Conservation (phyloP, 768 basidiomycete species). For the Kwoniella bestiolae region DNA sequence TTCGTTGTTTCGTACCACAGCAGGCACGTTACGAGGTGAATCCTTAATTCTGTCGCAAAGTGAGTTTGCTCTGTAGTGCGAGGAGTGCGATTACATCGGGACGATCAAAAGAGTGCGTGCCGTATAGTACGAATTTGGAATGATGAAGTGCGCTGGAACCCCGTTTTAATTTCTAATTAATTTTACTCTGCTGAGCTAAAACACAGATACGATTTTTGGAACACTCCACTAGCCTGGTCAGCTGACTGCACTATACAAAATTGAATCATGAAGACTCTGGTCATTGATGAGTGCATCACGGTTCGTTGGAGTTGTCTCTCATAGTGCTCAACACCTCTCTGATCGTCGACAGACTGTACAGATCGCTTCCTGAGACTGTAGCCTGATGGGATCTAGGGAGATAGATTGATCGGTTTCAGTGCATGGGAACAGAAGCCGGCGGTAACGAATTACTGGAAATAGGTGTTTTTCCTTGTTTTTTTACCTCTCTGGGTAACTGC, state of each 20-base stretch:
- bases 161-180: not conserved
- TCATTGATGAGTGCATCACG: too few species aligned
- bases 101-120: constrained; percentile 6
- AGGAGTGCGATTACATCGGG: not conserved
- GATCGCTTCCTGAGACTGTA: not conserved
- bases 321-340: too few species aligned
- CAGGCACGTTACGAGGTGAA: too few species aligned
- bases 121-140: not conserved
- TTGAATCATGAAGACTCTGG: not conserved
- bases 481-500: not conserved
- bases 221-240: not conserved
- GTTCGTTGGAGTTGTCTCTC: too few species aligned
- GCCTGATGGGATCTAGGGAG: not conserved
- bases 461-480: not conserved
- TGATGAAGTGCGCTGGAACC: not conserved
- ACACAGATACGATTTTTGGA: too few species aligned
- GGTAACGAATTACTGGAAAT: constrained; percentile 4
- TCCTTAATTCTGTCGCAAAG: too few species aligned
- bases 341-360: not conserved
- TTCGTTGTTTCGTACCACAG: too few species aligned
- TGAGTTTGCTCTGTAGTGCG: too few species aligned
- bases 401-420: not conserved
- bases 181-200: too few species aligned
- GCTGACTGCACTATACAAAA: not conserved
- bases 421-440: not conserved